phyloP scores from a whole-genome alignment of 2,329 filamentous ascomycete species.

The Aspergillus flavus region DNA sequence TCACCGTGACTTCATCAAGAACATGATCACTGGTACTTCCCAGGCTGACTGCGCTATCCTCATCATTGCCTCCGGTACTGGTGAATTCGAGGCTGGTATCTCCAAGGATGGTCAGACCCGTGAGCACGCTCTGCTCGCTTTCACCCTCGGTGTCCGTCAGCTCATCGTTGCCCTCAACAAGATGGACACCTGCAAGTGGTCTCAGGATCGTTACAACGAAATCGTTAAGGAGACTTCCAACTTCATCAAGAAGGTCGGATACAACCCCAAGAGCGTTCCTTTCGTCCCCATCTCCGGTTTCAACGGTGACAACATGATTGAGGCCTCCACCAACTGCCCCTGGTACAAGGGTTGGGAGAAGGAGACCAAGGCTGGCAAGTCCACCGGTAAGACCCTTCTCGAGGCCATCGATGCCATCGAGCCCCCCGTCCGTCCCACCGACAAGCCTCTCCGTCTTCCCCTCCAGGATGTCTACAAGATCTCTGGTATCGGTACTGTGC shows the following conservation, averaged over 20 bases:
- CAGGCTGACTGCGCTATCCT: constrained; percentile 99
- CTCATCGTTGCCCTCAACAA: constrained; percentile 99
- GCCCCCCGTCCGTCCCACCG: constrained; percentile 85
- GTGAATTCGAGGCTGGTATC: constrained; percentile 99
- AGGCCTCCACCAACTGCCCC: constrained; percentile 85
- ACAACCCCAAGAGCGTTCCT: constrained; percentile 97
- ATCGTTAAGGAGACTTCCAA: constrained; percentile 99
- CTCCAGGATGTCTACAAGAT: constrained; percentile 99
- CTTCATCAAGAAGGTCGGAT: constrained; percentile 99
- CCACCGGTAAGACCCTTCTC: constrained; percentile 93
- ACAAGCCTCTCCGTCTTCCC: constrained; percentile 99
- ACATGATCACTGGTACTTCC: constrained; percentile 99
- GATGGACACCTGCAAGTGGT: constrained; percentile 99
- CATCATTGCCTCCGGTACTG: constrained; percentile 99
- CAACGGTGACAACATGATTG: constrained; percentile 99
- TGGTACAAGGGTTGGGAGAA: constrained; percentile 99
- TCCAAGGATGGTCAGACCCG: constrained; percentile 99
- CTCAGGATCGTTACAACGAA: constrained; percentile 93
- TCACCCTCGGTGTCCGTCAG: constrained; percentile 99
- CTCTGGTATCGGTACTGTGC: constrained; percentile 99
- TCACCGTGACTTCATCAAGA: constrained; percentile 99
- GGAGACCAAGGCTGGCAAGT: constrained; percentile 88
- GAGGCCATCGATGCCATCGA: constrained; percentile 98
- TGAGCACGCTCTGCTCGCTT: constrained; percentile 99
- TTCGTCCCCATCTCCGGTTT: constrained; percentile 99